Base-by-base conservation (phyloP, 768 basidiomycete species). In the Termitomyces heimii region DNA sequence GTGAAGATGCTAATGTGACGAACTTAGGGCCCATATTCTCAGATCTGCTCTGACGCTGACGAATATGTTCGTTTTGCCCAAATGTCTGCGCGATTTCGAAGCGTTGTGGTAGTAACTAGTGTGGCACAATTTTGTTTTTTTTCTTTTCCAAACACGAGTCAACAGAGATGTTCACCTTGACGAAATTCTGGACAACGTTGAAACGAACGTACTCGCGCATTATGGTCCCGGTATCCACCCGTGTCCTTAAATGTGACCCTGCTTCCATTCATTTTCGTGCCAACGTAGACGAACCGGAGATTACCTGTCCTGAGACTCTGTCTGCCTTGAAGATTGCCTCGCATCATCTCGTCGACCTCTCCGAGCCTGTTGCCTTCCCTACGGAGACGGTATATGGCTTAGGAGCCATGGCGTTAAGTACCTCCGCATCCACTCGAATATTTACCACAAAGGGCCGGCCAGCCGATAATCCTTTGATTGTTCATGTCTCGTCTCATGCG, bases 381-480 rank as follows among this genome's bases (percentile, higher is more conserved):
- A 98, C 97, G 31, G 97, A 99, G 72, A 98, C 97, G 0, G 97
- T 99, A 12, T 99, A 98, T 71, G 97, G 97, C 1, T 84, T 99
- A n/a, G 97, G 91, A 29, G 97, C 94, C 0, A 73, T 86, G 22
- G 94, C 96, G 0, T 73, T 93, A 45, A 74, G 84, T 63, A 61
- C 80, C 8, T 61, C 71, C 16, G 93, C 95, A 2, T 81, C 84
- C 5, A 67, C 78, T 2, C 80, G 79, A 63, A 94, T 99, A 64
- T 99, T 94, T 71, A 70, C 80, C 18, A 88, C 88, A 51, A 99
- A 99, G 67, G 92, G 94, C 39, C 82, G 97, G 53, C 97, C 97
- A 7, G 75, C 89, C 4, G 97, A 99, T 71, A 99, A 99, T 71
- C 97, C 97, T 1, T 80, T 99, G 54, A 99, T 99, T 77, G 90